Evolutionary conservation across 2,329 filamentous ascomycete species (phyloP), one percentile per base, ranked within the genome.

Genomic region (Capronia epimyces): DNA sequence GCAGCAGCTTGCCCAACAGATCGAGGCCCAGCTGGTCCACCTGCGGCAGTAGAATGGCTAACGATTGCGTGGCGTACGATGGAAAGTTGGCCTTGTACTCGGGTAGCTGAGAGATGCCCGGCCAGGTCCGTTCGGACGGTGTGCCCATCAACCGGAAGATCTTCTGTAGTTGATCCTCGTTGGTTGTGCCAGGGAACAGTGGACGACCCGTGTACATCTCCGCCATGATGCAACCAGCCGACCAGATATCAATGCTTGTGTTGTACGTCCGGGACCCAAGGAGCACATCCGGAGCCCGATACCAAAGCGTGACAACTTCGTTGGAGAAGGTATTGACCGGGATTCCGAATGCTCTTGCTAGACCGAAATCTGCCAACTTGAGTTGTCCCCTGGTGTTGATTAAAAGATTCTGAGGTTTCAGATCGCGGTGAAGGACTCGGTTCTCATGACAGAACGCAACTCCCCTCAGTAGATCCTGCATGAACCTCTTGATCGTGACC

Each of bases 201-300:
- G 93, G 93, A 15, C 93, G 81, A 3, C 93, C 93, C 0, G 91
- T 96, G 70, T 94, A 97, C 89, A 98, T 96, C 72, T 98, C 93
- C 8, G 93, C 93, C 93, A 98, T 97, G 75, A 98, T 98, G 70
- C 93, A 98, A 50, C 93, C 93, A 5, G 93, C 93, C 5, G 89
- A 95, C 93, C 93, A 98, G 67, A 98, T 97, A 65, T 98, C 93
- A 68, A 98, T 97, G 71, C 89, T 95, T n/a, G 93, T 98, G 72
- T 95, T 98, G 75, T 98, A 98, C 18, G 93, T 97, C 59, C 93
- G 78, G 63, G 87, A 93, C 46, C 93, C 93, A 40, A 98, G 80
- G 45, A 98, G 79, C 41, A 98, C 93, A 64, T 98, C 93, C 0
- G 93, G 93, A 1, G 93, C 93, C 37, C 93, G 87, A 69, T 98